Evolutionary conservation across 2,329 filamentous ascomycete genomes (phyloP).

Genomic region (Beauveria scarabaeidicola): DNA sequence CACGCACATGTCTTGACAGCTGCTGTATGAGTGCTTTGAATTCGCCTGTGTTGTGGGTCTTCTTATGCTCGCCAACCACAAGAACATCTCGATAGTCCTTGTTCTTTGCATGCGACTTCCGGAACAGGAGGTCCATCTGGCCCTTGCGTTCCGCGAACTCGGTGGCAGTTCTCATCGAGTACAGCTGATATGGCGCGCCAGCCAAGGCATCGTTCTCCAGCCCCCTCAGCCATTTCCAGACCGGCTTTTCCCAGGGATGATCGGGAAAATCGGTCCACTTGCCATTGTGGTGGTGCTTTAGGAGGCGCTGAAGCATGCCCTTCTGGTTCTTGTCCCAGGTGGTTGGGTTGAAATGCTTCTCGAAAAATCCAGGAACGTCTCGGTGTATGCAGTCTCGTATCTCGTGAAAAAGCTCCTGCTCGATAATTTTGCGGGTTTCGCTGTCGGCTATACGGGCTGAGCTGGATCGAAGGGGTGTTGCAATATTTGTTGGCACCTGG

Average conservation of each 20-base stretch:
- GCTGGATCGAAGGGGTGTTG: conserved; percentile 8
- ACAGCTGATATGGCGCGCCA: conserved; percentile 4
- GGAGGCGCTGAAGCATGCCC: conserved; percentile 8
- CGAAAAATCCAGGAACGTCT: conserved; percentile 8
- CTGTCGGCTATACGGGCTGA: conserved; percentile 8
- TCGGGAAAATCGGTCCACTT: conserved; percentile 2
- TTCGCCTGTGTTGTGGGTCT: conserved; percentile 7
- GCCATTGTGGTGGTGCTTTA: not conserved
- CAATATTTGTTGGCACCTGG: conserved; percentile 3
- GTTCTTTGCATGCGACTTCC: conserved; percentile 1
- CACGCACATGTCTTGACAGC: conserved; percentile 14
- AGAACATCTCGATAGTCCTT: conserved; percentile 15
- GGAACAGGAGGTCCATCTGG: conserved; percentile 17
- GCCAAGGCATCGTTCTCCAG: conserved; percentile 5
- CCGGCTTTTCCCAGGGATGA: not conserved
- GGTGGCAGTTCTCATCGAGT: conserved; percentile 14
- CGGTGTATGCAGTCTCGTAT: conserved; percentile 7
- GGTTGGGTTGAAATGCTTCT: conserved; percentile 7
- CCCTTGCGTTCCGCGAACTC: conserved; percentile 16
- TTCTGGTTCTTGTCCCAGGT: conserved; percentile 7
- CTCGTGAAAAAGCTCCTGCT: conserved; percentile 9
- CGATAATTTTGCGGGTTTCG: conserved; percentile 7
- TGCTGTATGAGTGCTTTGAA: conserved; percentile 17
- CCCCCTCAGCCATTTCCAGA: conserved; percentile 5
- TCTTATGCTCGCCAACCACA: conserved; percentile 16